These are phyloP conservation scores for Fusarium humuli DNA, from an alignment of 2,329 filamentous ascomycete species.

Conservation along the genomic window DNA sequence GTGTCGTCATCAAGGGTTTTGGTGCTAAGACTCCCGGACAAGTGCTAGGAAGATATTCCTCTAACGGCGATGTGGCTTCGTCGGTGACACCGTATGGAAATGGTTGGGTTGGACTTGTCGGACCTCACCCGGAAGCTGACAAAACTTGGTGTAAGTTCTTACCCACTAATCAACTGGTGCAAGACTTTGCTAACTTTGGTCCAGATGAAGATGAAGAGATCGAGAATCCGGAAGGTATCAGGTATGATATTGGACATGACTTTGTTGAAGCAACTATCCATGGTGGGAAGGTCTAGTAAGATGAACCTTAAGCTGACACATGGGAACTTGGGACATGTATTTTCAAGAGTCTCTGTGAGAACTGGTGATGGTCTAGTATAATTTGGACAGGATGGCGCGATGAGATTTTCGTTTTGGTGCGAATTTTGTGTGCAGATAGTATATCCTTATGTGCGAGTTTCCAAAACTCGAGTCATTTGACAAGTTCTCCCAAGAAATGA, in stretches of 20 bases:
- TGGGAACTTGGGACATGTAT: too few species aligned
- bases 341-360: too few species aligned
- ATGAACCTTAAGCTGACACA: too few species aligned
- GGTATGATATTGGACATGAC: constrained; percentile 5
- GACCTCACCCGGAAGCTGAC: constrained; percentile 14
- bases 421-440: too few species aligned
- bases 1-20: constrained; percentile 9
- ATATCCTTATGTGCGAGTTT: too few species aligned
- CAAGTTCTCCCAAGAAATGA: too few species aligned
- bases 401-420: too few species aligned
- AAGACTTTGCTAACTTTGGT: neutral
- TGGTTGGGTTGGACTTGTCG: constrained; percentile 20
- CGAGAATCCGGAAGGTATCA: constrained; percentile 4
- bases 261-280: constrained; percentile 3
- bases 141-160: constrained; percentile 10
- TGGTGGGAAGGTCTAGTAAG: neutral
- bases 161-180: rapidly evolving
- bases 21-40: neutral
- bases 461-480: too few species aligned
- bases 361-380: too few species aligned
- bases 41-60: neutral
- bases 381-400: too few species aligned
- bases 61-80: constrained; percentile 6
- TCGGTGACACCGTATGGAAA: constrained; percentile 12
- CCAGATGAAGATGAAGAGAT: constrained; percentile 2